A percentile compares a stretch with the other conserved stretches of the same genome.
These are phyloP conservation scores for sunflower (Helianthus annuus) DNA, from an alignment of 129 eudicot genomes.

Conservation along the genomic window HanXRQr2.0-SUNRISE NC_035435.2:115648716-115649215, in stretches of 20 bases:
- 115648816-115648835: conserved; percentile 89
- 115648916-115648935: conserved; percentile 87
- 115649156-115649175: conserved; percentile 96
- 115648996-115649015: neutral
- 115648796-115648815: conserved; percentile 94
- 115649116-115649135: conserved; percentile 86
- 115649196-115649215: conserved; percentile 81
- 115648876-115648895: conserved; percentile 97
- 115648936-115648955: conserved; percentile 82
- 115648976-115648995: neutral
- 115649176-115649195: conserved; percentile 95
- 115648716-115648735: conserved; percentile 16
- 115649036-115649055: conserved; percentile 88
- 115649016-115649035: conserved; percentile 94
- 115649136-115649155: conserved; percentile 78
- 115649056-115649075: conserved; percentile 84
- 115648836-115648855: conserved; percentile 94
- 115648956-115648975: neutral
- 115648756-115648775: conserved; percentile 90
- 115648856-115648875: conserved; percentile 78
- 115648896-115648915: conserved; percentile 98
- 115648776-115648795: conserved; percentile 97
- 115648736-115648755: conserved; percentile 85
- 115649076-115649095: conserved; percentile 95
- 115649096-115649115: conserved; percentile 84